Evolutionary conservation across 148 eudicot genomes (phyloP).

Genomic region (Arbutus unedo): DNA sequence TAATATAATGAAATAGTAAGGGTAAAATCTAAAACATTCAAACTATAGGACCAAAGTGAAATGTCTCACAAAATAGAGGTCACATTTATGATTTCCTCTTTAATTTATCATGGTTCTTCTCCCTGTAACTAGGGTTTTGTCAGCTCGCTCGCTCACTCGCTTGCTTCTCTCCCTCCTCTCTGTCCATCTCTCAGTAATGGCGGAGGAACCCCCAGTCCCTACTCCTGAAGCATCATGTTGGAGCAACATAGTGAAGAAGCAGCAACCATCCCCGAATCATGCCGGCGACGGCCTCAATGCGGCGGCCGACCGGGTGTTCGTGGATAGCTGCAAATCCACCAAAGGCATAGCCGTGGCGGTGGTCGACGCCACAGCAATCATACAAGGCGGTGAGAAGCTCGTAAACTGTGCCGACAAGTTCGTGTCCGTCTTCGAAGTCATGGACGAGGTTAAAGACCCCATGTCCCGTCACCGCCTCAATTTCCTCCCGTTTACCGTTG

Average conservation of each 20-base stretch:
- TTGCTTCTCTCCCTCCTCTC: not conserved
- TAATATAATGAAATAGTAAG: too few species aligned
- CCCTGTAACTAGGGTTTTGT: constrained; percentile 17
- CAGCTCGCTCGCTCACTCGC: not conserved
- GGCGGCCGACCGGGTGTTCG: constrained; percentile 4
- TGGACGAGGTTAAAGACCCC: constrained; percentile 74
- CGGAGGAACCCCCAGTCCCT: constrained; percentile 21
- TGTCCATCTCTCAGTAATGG: not conserved
- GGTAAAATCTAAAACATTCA: not conserved
- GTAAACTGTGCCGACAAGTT: constrained; percentile 54
- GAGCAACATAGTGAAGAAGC: constrained; percentile 63
- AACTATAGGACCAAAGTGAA: not conserved
- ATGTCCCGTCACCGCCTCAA: constrained; percentile 68
- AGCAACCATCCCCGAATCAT: constrained; percentile 10
- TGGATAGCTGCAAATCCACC: constrained; percentile 48
- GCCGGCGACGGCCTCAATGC: constrained; percentile 11
- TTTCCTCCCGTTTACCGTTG: constrained; percentile 57
- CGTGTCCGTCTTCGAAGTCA: constrained; percentile 64
- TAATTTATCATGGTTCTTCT: not conserved
- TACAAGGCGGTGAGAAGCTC: constrained; percentile 66
- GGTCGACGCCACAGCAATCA: constrained; percentile 90
- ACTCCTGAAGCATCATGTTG: constrained; percentile 38
- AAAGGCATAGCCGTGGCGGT: constrained; percentile 81
- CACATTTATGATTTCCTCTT: not conserved
- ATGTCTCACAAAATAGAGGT: not conserved